Percentiles rank a stretch among this genome's conserved stretches.
Conservation (phyloP, 768 basidiomycete species). For the Suillus luteus region DNA sequence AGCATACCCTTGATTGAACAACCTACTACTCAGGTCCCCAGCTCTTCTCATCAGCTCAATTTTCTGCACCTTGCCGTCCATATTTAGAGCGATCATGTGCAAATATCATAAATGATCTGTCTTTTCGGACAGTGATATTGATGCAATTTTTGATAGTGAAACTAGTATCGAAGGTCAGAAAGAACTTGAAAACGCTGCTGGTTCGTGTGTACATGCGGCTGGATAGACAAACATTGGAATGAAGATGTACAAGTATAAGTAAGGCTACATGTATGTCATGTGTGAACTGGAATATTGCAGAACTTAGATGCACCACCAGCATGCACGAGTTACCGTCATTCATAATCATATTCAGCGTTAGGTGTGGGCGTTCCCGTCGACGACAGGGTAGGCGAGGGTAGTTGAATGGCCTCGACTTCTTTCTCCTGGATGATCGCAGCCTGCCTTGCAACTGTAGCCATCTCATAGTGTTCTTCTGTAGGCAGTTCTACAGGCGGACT, state of each 20-base stretch:
- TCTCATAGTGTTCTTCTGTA: constrained; percentile 50
- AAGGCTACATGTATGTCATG: constrained; percentile 10
- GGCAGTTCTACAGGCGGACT: constrained; percentile 49
- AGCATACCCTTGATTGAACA: constrained; percentile 28
- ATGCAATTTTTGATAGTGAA: constrained; percentile 50
- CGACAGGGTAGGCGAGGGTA: constrained; percentile 52
- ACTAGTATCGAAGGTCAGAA: constrained; percentile 67
- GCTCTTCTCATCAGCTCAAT: constrained; percentile 8
- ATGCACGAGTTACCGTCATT: constrained; percentile 14
- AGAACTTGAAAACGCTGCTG: constrained; percentile 43
- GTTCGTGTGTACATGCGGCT: background rate
- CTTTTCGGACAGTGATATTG: constrained; percentile 13
- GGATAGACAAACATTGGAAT: background rate
- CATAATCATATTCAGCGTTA: constrained; percentile 26
- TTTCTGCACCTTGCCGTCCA: constrained; percentile 7
- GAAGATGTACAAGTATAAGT: constrained; percentile 7
- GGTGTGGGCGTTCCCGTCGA: constrained; percentile 38
- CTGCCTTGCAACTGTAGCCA: constrained; percentile 54
- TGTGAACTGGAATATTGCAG: constrained; percentile 7
- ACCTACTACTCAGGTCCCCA: constrained; percentile 56
- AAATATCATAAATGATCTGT: background rate
- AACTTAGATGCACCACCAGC: background rate
- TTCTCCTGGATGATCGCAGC: constrained; percentile 59
- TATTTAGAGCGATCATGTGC: background rate
- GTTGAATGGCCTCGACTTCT: constrained; percentile 57